Conservation (phyloP, 208 protist genomes). For the Phytomonas francai region DNA sequence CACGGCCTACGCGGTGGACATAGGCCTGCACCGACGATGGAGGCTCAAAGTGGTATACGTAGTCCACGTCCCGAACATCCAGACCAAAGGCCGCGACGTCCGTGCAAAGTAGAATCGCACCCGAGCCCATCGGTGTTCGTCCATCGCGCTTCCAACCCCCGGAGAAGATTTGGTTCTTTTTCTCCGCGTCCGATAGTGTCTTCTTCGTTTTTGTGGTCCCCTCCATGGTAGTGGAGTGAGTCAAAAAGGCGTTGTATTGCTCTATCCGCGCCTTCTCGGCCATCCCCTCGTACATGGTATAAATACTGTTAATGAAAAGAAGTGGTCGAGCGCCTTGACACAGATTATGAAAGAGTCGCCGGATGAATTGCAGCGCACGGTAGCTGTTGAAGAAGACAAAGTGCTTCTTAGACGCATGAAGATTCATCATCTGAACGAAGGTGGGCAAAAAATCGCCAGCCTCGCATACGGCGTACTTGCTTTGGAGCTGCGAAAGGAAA, state of each 20-base stretch:
- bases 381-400: slow-evolving; percentile 89
- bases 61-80: slow-evolving; percentile 89
- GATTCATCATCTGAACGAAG: slow-evolving; percentile 80
- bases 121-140: slow-evolving; percentile 43
- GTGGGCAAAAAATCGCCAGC: slow-evolving; percentile 55
- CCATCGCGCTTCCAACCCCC: slow-evolving; percentile 77
- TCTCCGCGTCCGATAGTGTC: slow-evolving; percentile 45
- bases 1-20: slow-evolving; percentile 85
- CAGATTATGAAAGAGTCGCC: slow-evolving; percentile 48
- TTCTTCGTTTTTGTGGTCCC: slow-evolving; percentile 18
- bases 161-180: slow-evolving; percentile 67
- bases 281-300: slow-evolving; percentile 85
- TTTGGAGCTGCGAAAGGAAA: slow-evolving; percentile 67
- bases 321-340: slow-evolving; percentile 35
- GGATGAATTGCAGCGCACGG: slow-evolving; percentile 57
- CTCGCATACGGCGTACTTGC: slow-evolving; percentile 67
- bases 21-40: slow-evolving; percentile 72
- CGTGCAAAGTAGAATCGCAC: slow-evolving; percentile 85
- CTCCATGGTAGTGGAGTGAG: slow-evolving; percentile 21
- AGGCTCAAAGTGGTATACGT: slow-evolving; percentile 89
- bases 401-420: slow-evolving; percentile 86
- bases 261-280: slow-evolving; percentile 55
- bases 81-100: slow-evolving; percentile 86
- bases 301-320: slow-evolving; percentile 61
- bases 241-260: slow-evolving; percentile 83